phyloP scores from a whole-genome alignment of 805 yeast genomes.

The Clavispora fructus region DNA sequence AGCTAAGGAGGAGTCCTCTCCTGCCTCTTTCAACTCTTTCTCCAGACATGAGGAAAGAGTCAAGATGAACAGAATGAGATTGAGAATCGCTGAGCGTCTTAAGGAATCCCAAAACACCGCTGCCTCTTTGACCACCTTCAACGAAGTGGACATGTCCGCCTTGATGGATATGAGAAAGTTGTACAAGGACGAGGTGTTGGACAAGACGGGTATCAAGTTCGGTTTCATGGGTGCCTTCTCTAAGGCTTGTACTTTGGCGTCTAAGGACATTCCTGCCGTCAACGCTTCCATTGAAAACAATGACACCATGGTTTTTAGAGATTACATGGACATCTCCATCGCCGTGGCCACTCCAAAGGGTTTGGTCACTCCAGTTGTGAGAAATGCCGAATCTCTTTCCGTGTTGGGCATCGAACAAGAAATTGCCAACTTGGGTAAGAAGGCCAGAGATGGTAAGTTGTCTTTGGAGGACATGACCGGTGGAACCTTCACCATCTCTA shows the following conservation, averaged over 20 bases:
- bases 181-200: conserved; percentile 94
- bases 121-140: conserved; percentile 95
- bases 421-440: conserved; percentile 72
- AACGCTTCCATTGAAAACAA: conserved; percentile 91
- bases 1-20: conserved; percentile 21
- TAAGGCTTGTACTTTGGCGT: conserved; percentile 87
- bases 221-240: conserved; percentile 99
- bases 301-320: conserved; percentile 92
- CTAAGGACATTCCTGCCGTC: conserved; percentile 91
- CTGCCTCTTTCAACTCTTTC: conserved; percentile 43
- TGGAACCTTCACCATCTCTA: conserved; percentile 97
- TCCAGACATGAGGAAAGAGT: conserved; percentile 86
- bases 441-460: conserved; percentile 95
- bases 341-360: conserved; percentile 99
- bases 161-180: conserved; percentile 90
- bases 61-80: conserved; percentile 98
- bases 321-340: conserved; percentile 89
- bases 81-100: conserved; percentile 97
- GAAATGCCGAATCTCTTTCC: conserved; percentile 90
- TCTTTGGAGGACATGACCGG: conserved; percentile 98
- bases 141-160: conserved; percentile 94
- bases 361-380: conserved; percentile 93
- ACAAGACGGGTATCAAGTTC: conserved; percentile 88
- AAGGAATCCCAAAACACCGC: conserved; percentile 99
- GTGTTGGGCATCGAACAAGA: conserved; percentile 88